phyloP scores from a whole-genome alignment of 208 protist species.

The Crithidia bombi region DNA sequence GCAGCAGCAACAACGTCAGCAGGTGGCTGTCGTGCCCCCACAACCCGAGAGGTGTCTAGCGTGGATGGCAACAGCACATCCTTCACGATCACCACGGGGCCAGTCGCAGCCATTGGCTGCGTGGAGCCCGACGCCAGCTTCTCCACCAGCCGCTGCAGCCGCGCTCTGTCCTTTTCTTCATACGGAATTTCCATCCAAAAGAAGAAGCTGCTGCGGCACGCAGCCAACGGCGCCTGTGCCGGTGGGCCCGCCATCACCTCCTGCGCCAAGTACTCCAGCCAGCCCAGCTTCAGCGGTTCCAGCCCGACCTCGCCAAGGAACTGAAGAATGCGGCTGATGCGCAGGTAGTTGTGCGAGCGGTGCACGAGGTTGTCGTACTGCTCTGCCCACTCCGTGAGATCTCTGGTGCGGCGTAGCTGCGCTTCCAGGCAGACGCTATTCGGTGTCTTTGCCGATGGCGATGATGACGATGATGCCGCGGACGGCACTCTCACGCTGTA shows the following conservation, averaged over 20 bases:
- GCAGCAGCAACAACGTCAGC: background rate
- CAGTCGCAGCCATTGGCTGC: background rate
- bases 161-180: conserved; percentile 11
- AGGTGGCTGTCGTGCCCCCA: background rate
- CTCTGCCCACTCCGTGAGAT: conserved; percentile 13
- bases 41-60: background rate
- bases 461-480: background rate
- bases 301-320: conserved; percentile 67
- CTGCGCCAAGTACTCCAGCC: conserved; percentile 51
- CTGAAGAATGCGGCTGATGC: conserved; percentile 78
- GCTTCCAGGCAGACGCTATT: conserved; percentile 8
- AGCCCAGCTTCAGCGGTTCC: conserved; percentile 66
- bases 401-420: conserved; percentile 11
- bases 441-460: background rate
- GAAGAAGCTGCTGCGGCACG: conserved; percentile 31
- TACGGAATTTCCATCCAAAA: conserved; percentile 43
- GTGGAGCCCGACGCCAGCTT: conserved; percentile 1
- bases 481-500: background rate
- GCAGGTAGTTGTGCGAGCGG: conserved; percentile 66
- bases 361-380: conserved; percentile 54
- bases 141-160: conserved; percentile 16
- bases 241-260: conserved; percentile 38
- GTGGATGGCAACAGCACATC: background rate
- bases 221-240: conserved; percentile 14
- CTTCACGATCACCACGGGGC: background rate